Evolutionary conservation across 192 early-diverging fungal species (phyloP).

Genomic region (Allomyces javanicus): DNA sequence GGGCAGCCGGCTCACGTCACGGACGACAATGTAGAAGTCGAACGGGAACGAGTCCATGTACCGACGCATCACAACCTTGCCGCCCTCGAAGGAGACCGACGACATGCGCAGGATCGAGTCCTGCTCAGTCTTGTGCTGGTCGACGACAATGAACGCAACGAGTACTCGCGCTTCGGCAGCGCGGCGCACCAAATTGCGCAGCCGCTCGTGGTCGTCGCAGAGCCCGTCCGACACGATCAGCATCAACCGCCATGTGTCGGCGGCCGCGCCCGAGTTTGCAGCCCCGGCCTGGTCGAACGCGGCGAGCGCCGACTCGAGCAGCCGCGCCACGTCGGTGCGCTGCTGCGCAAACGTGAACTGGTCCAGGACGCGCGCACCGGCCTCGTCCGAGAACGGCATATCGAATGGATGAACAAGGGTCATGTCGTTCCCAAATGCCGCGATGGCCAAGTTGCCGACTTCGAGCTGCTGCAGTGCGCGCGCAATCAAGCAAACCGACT

Average conservation of each 20-base stretch:
- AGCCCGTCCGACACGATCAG: slow-evolving; percentile 93
- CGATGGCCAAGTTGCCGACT: slow-evolving; percentile 76
- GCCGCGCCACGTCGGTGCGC: slow-evolving; percentile 61
- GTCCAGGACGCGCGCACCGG: slow-evolving; percentile 75
- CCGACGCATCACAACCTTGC: slow-evolving; percentile 42
- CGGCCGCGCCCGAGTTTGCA: slow-evolving; percentile 9
- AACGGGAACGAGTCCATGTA: slow-evolving; percentile 97
- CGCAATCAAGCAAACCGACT: slow-evolving; percentile 79
- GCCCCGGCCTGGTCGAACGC: slow-evolving; percentile 53
- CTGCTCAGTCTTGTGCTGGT: slow-evolving; percentile 46
- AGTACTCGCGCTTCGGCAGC: slow-evolving; percentile 74
- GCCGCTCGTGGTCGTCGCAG: slow-evolving; percentile 76
- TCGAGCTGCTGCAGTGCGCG: slow-evolving; percentile 86
- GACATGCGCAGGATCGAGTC: slow-evolving; percentile 82
- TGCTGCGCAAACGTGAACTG: slow-evolving; percentile 81
- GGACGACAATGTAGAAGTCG: slow-evolving; percentile 84
- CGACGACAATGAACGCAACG: slow-evolving; percentile 90
- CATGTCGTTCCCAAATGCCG: slow-evolving; percentile 75
- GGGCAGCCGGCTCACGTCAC: slow-evolving; percentile 70
- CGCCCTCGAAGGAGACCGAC: slow-evolving; percentile 56
- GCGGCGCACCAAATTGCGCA: slow-evolving; percentile 61
- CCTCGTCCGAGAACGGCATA: slow-evolving; percentile 63
- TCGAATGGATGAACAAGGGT: slow-evolving; percentile 89
- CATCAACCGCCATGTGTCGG: slow-evolving; percentile 88
- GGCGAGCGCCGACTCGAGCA: slow-evolving; percentile 68